Evolutionary conservation across 495 filamentous ascomycete species (phyloP).

Genomic region (Diplogelasinospora grovesii): DNA sequence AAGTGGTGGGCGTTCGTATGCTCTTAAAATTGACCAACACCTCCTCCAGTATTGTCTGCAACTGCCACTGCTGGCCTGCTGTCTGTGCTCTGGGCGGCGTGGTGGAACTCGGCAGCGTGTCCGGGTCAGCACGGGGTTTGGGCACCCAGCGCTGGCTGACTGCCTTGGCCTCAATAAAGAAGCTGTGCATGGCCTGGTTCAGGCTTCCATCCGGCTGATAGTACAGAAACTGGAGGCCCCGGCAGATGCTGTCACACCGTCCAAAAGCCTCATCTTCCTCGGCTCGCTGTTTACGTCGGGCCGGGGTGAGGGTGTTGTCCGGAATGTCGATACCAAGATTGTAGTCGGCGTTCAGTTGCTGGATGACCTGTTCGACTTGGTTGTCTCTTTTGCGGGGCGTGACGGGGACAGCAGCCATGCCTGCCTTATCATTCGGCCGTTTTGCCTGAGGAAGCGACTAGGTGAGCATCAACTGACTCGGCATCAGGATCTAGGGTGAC

Average conservation of each 20-base stretch:
- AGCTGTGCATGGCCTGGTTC: slow-evolving; percentile 9
- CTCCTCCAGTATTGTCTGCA: slow-evolving; percentile 14
- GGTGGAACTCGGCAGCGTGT: slow-evolving; percentile 6
- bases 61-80: slow-evolving; percentile 2
- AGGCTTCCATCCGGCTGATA: slow-evolving; percentile 9
- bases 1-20: neutral
- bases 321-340: slow-evolving; percentile 14
- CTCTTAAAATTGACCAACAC: slow-evolving; percentile 7
- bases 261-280: slow-evolving; percentile 8
- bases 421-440: neutral
- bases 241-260: slow-evolving; percentile 11
- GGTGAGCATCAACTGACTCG: neutral
- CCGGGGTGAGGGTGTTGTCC: slow-evolving; percentile 13
- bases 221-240: slow-evolving; percentile 12
- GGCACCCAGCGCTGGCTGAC: slow-evolving; percentile 17
- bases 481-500: neutral
- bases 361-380: slow-evolving; percentile 8
- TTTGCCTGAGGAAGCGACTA: neutral
- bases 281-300: slow-evolving; percentile 7
- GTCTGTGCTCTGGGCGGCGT: slow-evolving; percentile 11
- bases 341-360: slow-evolving; percentile 19
- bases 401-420: neutral
- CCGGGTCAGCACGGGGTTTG: slow-evolving; percentile 7
- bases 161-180: slow-evolving; percentile 13
- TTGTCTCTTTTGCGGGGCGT: slow-evolving; percentile 15